Evolutionary conservation across 495 filamentous ascomycete genomes (phyloP).

Genomic region (Penicillium steckii): DNA sequence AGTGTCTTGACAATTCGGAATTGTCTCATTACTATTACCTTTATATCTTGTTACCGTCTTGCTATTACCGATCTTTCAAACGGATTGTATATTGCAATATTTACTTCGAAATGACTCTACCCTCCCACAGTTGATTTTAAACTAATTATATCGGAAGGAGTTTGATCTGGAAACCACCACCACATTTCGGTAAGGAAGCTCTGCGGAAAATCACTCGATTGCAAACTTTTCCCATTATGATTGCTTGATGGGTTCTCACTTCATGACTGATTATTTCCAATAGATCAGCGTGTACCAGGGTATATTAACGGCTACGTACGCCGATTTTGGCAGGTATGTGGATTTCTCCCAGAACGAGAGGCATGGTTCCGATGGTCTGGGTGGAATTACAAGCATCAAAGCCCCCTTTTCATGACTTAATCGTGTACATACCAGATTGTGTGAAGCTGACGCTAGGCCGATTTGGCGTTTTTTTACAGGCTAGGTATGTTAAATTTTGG

Average conservation of each 20-base stretch:
- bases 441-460: conserved; percentile 9
- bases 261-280: conserved; percentile 1
- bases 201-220: too few relatives aligned
- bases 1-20: conserved; percentile 28
- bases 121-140: background rate
- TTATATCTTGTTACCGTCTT: too few relatives aligned
- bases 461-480: conserved; percentile 21
- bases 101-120: too few relatives aligned
- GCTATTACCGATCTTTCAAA: too few relatives aligned
- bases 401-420: background rate
- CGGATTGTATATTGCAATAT: background rate
- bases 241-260: too few relatives aligned
- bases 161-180: conserved; percentile 97
- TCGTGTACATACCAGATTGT: background rate
- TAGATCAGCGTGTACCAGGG: conserved; percentile 83
- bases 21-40: too few relatives aligned
- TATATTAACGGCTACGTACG: conserved; percentile 94
- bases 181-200: conserved; percentile 86
- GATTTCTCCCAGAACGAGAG: background rate
- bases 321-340: conserved; percentile 86
- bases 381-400: background rate
- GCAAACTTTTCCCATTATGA: too few relatives aligned
- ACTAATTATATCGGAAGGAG: conserved; percentile 39
- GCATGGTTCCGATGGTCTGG: background rate
- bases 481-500: conserved; percentile 34